A percentile compares a stretch with the other conserved stretches of the same genome.
These are phyloP conservation scores for Teunomyces aglyptinius DNA, from an alignment of 805 yeast species.

Conservation along the genomic window DNA sequence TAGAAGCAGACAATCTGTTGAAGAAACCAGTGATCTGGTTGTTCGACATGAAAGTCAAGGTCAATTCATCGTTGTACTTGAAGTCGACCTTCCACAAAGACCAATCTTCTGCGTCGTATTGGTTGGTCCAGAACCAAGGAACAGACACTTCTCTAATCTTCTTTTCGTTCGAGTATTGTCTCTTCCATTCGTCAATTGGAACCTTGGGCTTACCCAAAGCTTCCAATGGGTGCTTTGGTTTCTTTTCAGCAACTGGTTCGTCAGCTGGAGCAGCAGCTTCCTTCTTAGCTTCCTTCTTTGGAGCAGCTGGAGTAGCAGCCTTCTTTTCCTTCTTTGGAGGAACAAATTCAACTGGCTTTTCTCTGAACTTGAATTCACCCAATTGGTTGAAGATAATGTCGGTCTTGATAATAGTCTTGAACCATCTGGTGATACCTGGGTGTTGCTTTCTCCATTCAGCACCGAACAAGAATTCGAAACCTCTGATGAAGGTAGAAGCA, in stretches of 20 bases:
- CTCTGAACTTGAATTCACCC: constrained; percentile 55
- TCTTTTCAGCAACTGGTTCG: constrained; percentile 58
- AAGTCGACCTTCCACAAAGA: constrained; percentile 92
- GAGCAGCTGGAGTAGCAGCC: constrained; percentile 41
- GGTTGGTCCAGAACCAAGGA: constrained; percentile 96
- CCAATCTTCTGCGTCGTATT: constrained; percentile 90
- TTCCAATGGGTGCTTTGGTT: constrained; percentile 90
- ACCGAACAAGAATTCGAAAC: constrained; percentile 60
- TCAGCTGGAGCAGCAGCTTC: constrained; percentile 32
- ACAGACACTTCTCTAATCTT: constrained; percentile 82
- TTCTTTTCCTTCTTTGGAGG: constrained; percentile 78
- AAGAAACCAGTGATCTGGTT: constrained; percentile 97
- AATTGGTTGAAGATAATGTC: constrained; percentile 37
- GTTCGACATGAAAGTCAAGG: constrained; percentile 96
- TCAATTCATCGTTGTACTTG: constrained; percentile 97
- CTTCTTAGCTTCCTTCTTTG: constrained; percentile 35
- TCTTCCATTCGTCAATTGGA: constrained; percentile 90
- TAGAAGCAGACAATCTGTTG: constrained; percentile 88
- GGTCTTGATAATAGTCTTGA: constrained; percentile 48
- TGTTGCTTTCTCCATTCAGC: constrained; percentile 58
- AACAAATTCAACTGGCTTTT: constrained; percentile 57
- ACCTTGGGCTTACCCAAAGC: constrained; percentile 70
- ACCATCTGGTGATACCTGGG: constrained; percentile 74
- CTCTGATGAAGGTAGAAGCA: constrained; percentile 45
- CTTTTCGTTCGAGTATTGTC: constrained; percentile 94